Evolutionary conservation across 2,329 filamentous ascomycete species (phyloP), one percentile per base, ranked within the genome.

Genomic region (Botrytis fragariae): DNA sequence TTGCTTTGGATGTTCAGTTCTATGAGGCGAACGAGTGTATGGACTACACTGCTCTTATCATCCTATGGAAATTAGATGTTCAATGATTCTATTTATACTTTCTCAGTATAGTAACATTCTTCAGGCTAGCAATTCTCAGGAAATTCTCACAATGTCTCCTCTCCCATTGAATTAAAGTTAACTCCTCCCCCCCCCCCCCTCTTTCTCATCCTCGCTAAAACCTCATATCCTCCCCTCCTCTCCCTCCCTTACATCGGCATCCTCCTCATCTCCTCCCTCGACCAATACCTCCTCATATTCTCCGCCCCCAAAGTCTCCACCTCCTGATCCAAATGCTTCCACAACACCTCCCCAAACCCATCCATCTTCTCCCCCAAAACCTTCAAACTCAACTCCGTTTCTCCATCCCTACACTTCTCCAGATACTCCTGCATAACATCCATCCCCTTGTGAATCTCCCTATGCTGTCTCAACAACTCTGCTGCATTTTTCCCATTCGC

Each of bases 241-340:
- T 12, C 64, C 20, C n/a, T n/a, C 37, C 44, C 20, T 68, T 81
- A 94, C 84, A 94, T 93, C 0, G 88, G 90, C 83, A 96, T 86
- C 69, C 84, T 83, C 81, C 83, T 84, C 82, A 97, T 90, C 85
- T 97, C 94, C 64, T 93, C 89, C 74, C 90, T 77, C 0, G 86
- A 92, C 93, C 93, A 97, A 82, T 92, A 94, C 82, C 86, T 89
- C 77, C 93, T 87, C 94, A 97, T 97, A 81, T 95, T 97, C 82
- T 96, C 92, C 62, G 94, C 94, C 3, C 91, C 89, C 45, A 97
- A 82, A 77, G 92, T 88, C 81, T 86, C 84, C 12, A 97, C 94
- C 85, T 97, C 94, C 78, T 95, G 91, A 78, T 96, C 93, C 74
- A 97, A 83, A 85, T 97, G 94, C 79, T 84, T 85, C 92, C 93